Evolutionary conservation across 768 basidiomycete species (phyloP), one percentile per base, ranked within the genome.

Genomic region (Boletus coccyginus): DNA sequence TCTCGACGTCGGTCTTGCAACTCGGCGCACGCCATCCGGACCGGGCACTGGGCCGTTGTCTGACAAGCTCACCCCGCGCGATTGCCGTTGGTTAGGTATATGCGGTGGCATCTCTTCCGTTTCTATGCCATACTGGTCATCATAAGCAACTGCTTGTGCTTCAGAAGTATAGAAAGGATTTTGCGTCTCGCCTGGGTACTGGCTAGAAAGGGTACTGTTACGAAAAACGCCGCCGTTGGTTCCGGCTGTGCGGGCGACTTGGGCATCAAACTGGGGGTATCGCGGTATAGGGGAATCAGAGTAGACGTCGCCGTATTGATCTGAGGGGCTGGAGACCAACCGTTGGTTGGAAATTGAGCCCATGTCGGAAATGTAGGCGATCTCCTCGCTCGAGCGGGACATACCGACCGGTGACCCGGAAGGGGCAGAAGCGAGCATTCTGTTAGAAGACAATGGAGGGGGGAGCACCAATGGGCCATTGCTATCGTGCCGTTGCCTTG

Each of bases 1-100:
- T 61, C 86, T 78, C 10, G 59, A 42, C 10, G 76, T 66, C 46
- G 80, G 83, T 63, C 90, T 77, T 46, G 90, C 81, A 29, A 95
- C 89, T 55, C 93, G 75, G 40, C 92, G 81, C 29, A 94, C 93
- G 51, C 88, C 87, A 17, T 89, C 86, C 10, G 85, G 81, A 36
- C 82, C 81, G 40, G 90, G 86, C 3, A 94, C 89, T 39, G 92
- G 92, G 14, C 95, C 95, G 63, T 82, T 75, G 62, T 98, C 95
- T 52, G 82, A 82, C 53, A 98, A 72, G 44, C 86, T 86, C 46
- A 97, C 80, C 24, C 94, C 92, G 12, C 90, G 82, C 7, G 72
- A 68, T 47, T 62, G 64, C 46, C 62, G 63, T 19, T 46, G 61
- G 35, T 40, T 58, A 40, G 50, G 45, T 29, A 65, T 38, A 12